phyloP scores from a whole-genome alignment of 2,329 filamentous ascomycete genomes.

The Aphanocladium album region DNA sequence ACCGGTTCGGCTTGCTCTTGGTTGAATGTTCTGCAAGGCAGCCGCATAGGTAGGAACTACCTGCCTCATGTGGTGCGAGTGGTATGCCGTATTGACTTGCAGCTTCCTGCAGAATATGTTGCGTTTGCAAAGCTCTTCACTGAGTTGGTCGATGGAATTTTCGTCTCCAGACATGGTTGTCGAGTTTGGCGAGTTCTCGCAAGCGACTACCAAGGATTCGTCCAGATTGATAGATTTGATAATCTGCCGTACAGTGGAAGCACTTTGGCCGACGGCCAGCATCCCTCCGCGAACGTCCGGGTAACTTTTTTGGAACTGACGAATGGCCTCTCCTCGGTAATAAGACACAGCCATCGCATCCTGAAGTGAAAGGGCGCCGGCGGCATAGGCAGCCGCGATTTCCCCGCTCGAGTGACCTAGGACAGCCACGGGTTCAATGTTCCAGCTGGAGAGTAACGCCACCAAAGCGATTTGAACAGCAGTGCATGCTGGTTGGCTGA shows the following conservation, averaged over 20 bases:
- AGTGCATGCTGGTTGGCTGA: constrained; percentile 32
- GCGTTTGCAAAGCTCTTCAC: constrained; percentile 13
- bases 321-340: background rate
- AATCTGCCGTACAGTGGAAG: constrained; percentile 25
- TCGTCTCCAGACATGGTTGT: constrained; percentile 32
- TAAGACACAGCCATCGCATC: constrained; percentile 15
- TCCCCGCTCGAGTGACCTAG: constrained; percentile 34
- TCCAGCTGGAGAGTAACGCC: constrained; percentile 24
- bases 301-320: background rate
- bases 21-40: constrained; percentile 11
- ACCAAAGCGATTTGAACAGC: constrained; percentile 36
- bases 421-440: constrained; percentile 22
- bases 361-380: constrained; percentile 1
- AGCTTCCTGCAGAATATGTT: constrained; percentile 28
- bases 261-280: constrained; percentile 34
- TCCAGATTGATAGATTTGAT: constrained; percentile 16
- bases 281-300: constrained; percentile 26
- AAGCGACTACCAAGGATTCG: constrained; percentile 24
- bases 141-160: constrained; percentile 20
- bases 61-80: constrained; percentile 33
- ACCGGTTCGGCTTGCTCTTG: background rate
- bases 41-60: constrained; percentile 21
- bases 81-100: constrained; percentile 37
- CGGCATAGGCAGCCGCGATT: constrained; percentile 31
- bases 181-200: constrained; percentile 31